phyloP scores from a whole-genome alignment of 2,329 filamentous ascomycete species.

The Westerdykella aurantiaca region DNA sequence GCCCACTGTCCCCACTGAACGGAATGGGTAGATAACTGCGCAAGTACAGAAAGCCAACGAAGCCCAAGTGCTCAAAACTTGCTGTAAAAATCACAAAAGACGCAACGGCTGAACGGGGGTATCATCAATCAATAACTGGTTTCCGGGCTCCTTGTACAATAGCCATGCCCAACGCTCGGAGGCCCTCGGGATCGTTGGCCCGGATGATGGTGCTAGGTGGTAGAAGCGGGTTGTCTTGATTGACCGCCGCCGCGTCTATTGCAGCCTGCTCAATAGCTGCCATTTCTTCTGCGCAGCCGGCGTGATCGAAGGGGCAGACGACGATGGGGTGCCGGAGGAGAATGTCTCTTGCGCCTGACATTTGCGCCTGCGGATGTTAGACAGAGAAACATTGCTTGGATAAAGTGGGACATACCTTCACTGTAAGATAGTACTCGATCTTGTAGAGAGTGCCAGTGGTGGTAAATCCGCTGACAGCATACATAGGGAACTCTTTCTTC shows the following conservation, averaged over 20 bases:
- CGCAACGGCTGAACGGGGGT: background rate
- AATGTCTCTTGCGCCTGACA: conserved; percentile 85
- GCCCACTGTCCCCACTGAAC: too few species aligned
- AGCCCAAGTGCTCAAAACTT: too few species aligned
- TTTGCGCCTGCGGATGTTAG: conserved; percentile 60
- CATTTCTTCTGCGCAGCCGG: conserved; percentile 97
- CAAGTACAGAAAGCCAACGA: too few species aligned
- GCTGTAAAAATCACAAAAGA: too few species aligned
- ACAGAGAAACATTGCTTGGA: background rate
- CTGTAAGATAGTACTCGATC: conserved; percentile 92
- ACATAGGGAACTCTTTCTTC: conserved; percentile 82
- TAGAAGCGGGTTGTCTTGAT: conserved; percentile 87
- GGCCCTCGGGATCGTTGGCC: conserved; percentile 63
- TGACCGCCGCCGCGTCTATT: conserved; percentile 82
- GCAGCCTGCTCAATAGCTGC: conserved; percentile 95
- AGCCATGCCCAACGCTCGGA: conserved; percentile 56
- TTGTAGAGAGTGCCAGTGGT: conserved; percentile 93
- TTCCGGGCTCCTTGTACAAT: conserved; percentile 59
- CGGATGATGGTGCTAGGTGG: conserved; percentile 77
- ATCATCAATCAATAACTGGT: conserved; percentile 59
- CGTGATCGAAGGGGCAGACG: conserved; percentile 90
- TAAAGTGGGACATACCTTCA: conserved; percentile 61
- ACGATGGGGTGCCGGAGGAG: conserved; percentile 86
- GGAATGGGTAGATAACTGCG: too few species aligned
- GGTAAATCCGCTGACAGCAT: conserved; percentile 84